These are phyloP conservation scores for Cadophora sp. DNA, from an alignment of 2,329 filamentous ascomycete genomes.

Conservation along the genomic window DNA sequence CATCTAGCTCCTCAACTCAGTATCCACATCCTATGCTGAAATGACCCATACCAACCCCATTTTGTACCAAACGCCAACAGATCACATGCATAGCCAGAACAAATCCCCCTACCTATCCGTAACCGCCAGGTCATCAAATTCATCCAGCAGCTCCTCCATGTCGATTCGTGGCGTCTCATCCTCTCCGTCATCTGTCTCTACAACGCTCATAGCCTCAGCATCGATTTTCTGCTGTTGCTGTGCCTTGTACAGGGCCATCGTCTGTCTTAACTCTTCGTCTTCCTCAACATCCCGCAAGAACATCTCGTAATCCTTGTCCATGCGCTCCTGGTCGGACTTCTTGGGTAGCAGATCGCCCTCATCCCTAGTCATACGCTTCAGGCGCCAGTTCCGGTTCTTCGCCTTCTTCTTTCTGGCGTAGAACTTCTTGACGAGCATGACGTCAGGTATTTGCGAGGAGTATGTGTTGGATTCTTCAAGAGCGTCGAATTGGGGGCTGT, in stretches of 20 bases:
- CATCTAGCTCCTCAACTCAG: constrained; percentile 10
- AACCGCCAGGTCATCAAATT: constrained; percentile 88
- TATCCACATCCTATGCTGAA: constrained; percentile 18
- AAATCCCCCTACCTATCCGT: background rate
- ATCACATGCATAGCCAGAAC: background rate
- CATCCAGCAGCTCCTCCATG: constrained; percentile 86
- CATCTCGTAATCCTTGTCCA: constrained; percentile 95
- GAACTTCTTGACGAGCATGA: constrained; percentile 95
- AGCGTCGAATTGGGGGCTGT: constrained; percentile 84
- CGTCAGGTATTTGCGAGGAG: constrained; percentile 82
- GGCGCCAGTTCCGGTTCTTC: constrained; percentile 86
- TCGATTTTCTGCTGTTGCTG: constrained; percentile 55
- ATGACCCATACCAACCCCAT: constrained; percentile 16
- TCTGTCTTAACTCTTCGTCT: constrained; percentile 84
- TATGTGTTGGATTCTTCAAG: constrained; percentile 81
- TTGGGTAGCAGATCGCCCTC: constrained; percentile 86
- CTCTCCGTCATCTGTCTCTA: constrained; percentile 65
- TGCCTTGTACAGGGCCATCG: constrained; percentile 84
- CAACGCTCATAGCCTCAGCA: constrained; percentile 71
- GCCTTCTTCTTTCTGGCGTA: constrained; percentile 87
- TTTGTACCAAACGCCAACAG: constrained; percentile 19
- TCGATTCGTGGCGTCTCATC: constrained; percentile 74
- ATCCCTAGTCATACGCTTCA: constrained; percentile 92
- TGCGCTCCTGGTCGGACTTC: constrained; percentile 85
- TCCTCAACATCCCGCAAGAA: constrained; percentile 98